Percentiles rank a stretch among this genome's conserved stretches.
Conservation (phyloP, 345 rosid genomes). For the Euphorbia peplus region DNA sequence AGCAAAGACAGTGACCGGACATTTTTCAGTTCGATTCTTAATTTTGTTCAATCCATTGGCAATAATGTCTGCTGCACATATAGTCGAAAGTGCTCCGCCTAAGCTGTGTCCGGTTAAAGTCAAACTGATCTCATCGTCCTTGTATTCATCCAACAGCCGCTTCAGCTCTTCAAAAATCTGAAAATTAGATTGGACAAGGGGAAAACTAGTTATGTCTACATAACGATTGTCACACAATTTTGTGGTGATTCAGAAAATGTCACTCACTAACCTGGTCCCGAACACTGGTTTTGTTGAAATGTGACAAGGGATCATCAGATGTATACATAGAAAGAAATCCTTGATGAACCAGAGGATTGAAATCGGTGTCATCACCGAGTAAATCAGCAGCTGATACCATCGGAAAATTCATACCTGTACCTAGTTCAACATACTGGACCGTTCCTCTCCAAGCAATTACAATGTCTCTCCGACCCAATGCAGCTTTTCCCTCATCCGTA, state of each 20-base stretch:
- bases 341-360: constrained; percentile 31
- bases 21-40: background rate
- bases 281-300: constrained; percentile 42
- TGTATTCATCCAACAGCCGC: constrained; percentile 37
- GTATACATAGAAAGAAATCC: constrained; percentile 55
- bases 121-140: constrained; percentile 47
- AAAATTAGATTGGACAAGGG: background rate
- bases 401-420: constrained; percentile 38
- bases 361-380: constrained; percentile 3
- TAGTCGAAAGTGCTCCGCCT: constrained; percentile 49
- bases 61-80: constrained; percentile 48
- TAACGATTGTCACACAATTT: background rate
- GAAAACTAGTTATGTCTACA: too few species aligned
- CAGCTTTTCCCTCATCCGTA: constrained; percentile 42
- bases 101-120: constrained; percentile 59
- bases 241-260: background rate
- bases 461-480: constrained; percentile 53
- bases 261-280: background rate
- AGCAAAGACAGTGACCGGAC: constrained; percentile 19
- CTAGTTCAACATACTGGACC: constrained; percentile 40
- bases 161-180: constrained; percentile 19
- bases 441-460: constrained; percentile 52
- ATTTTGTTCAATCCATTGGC: constrained; percentile 16
- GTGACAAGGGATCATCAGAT: constrained; percentile 40
- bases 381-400: constrained; percentile 28